phyloP scores from a whole-genome alignment of 2,329 filamentous ascomycete genomes.

The Nigrospora oryzae region DNA sequence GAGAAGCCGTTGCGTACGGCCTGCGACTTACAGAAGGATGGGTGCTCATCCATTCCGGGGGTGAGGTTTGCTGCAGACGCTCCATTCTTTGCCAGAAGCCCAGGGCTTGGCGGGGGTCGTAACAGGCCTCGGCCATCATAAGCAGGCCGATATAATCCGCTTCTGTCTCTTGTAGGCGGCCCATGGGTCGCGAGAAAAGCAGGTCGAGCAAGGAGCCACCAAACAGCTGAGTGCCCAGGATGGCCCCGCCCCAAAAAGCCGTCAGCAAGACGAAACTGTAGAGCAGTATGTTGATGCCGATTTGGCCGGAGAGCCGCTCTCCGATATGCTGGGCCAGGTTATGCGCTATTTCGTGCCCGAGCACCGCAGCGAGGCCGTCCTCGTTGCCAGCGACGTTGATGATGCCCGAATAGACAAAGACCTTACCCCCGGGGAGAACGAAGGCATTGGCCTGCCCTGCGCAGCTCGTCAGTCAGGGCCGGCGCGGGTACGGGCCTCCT shows the following conservation, averaged over 20 bases:
- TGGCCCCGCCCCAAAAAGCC: constrained; percentile 31
- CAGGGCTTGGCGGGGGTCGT: constrained; percentile 59
- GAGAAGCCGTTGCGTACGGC: neutral
- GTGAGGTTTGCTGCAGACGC: constrained; percentile 31
- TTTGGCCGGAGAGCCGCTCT: constrained; percentile 50
- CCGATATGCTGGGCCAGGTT: constrained; percentile 60
- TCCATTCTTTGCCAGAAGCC: constrained; percentile 63
- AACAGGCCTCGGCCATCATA: constrained; percentile 78
- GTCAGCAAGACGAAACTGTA: constrained; percentile 41
- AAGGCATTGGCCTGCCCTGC: constrained; percentile 61
- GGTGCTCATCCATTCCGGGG: constrained; percentile 67
- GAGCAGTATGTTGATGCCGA: constrained; percentile 42
- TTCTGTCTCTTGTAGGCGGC: constrained; percentile 64
- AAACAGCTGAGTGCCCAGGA: constrained; percentile 29
- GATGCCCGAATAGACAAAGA: constrained; percentile 71
- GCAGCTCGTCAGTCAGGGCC: neutral
- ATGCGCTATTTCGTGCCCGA: constrained; percentile 76
- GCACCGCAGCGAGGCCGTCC: constrained; percentile 63
- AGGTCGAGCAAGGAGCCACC: constrained; percentile 48
- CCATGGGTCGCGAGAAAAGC: constrained; percentile 60
- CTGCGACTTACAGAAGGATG: constrained; percentile 58
- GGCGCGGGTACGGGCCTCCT: neutral
- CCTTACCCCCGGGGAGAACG: constrained; percentile 69
- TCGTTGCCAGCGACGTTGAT: constrained; percentile 59
- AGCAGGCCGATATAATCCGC: constrained; percentile 75